phyloP scores from a whole-genome alignment of 345 rosid species.

The Boechera stricta region DNA sequence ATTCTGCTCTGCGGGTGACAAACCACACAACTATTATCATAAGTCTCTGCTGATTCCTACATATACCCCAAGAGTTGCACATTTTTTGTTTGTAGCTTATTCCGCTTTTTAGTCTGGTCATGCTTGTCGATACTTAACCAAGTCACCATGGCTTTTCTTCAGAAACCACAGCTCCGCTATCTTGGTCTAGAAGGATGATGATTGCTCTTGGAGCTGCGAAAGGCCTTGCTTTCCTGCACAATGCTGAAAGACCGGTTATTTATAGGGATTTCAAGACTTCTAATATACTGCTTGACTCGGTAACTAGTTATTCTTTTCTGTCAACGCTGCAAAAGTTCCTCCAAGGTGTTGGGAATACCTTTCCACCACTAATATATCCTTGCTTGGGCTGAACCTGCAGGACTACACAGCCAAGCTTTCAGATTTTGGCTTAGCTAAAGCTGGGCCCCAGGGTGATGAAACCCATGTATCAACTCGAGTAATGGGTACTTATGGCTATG shows the following conservation, averaged over 20 bases:
- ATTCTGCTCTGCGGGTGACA: not conserved
- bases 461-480: conserved; percentile 96
- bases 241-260: conserved; percentile 94
- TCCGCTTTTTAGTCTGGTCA: not conserved
- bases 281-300: conserved; percentile 91
- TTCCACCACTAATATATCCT: conserved; percentile 19
- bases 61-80: not conserved
- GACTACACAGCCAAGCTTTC: conserved; percentile 96
- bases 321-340: conserved; percentile 7
- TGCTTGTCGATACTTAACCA: not conserved
- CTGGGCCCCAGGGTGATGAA: conserved; percentile 98
- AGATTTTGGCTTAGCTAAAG: conserved; percentile 98
- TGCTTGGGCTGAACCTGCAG: conserved; percentile 53
- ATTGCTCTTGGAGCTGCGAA: conserved; percentile 98
- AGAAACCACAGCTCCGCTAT: conserved; percentile 78
- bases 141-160: conserved; percentile 42
- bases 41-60: not conserved
- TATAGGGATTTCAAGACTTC: conserved; percentile 98
- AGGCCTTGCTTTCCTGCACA: conserved; percentile 97
- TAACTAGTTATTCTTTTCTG: conserved; percentile 46
- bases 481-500: conserved; percentile 99
- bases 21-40: not conserved
- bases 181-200: conserved; percentile 96
- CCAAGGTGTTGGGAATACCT: conserved; percentile 9
- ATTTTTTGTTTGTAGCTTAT: not conserved